These are phyloP conservation scores for Thielaviopsis populi DNA, from an alignment of 2,329 filamentous ascomycete species.

Conservation along the genomic window DNA sequence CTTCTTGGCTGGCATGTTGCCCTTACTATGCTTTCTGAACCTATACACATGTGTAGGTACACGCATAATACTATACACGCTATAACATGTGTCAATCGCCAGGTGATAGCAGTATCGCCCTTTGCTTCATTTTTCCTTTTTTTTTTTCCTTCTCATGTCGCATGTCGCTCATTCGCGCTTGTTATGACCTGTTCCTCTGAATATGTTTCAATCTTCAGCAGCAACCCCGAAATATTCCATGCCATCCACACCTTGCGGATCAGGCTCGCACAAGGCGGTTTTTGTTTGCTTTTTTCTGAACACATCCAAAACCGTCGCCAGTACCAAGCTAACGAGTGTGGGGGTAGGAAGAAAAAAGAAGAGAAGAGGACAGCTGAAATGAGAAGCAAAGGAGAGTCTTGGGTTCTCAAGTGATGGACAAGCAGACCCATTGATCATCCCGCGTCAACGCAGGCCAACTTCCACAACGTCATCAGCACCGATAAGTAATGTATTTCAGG, in stretches of 20 bases:
- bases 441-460: too few relatives aligned
- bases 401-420: too few relatives aligned
- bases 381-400: too few relatives aligned
- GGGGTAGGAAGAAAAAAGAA: not conserved
- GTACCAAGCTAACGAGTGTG: not conserved
- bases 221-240: slow-evolving; percentile 1
- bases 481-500: too few relatives aligned
- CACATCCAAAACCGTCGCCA: not conserved
- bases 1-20: not conserved
- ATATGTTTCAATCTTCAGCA: not conserved
- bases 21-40: too few relatives aligned
- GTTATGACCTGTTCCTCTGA: not conserved
- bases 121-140: not conserved
- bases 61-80: not conserved
- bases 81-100: not conserved
- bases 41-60: too few relatives aligned
- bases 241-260: not conserved
- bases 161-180: not conserved
- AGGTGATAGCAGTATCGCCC: not conserved
- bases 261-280: not conserved
- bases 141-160: not conserved
- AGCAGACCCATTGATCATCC: too few relatives aligned
- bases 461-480: too few relatives aligned
- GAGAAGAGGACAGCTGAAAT: not conserved
- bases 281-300: not conserved